Conservation (phyloP, 2,329 filamentous ascomycete genomes). For the Didymella lethalis region DNA sequence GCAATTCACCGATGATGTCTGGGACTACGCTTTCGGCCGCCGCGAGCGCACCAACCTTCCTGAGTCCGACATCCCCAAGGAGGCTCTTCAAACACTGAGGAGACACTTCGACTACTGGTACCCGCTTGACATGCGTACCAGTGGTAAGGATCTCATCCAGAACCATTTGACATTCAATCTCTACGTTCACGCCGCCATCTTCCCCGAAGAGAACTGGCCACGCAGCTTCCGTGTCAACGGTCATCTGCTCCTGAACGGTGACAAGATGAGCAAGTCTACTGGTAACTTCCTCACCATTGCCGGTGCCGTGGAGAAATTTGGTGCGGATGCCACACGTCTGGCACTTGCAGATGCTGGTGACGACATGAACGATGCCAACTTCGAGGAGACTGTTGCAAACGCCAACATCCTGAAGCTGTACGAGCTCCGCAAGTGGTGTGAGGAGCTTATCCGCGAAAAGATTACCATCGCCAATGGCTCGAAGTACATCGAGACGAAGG, state of each 20-base stretch:
- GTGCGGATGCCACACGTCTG: constrained; percentile 89
- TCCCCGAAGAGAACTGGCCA: constrained; percentile 89
- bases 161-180: constrained; percentile 97
- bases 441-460: constrained; percentile 77
- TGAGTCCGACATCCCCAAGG: constrained; percentile 74
- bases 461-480: constrained; percentile 54
- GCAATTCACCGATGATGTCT: constrained; percentile 93
- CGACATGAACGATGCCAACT: constrained; percentile 93
- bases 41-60: constrained; percentile 74
- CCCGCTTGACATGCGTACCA: constrained; percentile 85
- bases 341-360: constrained; percentile 95
- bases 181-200: constrained; percentile 91
- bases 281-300: constrained; percentile 95
- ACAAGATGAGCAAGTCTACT: constrained; percentile 98
- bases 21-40: constrained; percentile 92
- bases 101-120: constrained; percentile 98
- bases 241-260: constrained; percentile 91
- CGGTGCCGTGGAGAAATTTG: constrained; percentile 88
- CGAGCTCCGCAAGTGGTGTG: constrained; percentile 87
- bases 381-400: constrained; percentile 94
- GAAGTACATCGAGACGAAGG: constrained; percentile 53
- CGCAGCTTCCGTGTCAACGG: constrained; percentile 86
- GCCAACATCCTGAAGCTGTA: constrained; percentile 87
- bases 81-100: constrained; percentile 79
- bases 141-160: constrained; percentile 75